Conservation (phyloP, 2,329 filamentous ascomycete genomes). For the Arthrobotrys conoides region DNA sequence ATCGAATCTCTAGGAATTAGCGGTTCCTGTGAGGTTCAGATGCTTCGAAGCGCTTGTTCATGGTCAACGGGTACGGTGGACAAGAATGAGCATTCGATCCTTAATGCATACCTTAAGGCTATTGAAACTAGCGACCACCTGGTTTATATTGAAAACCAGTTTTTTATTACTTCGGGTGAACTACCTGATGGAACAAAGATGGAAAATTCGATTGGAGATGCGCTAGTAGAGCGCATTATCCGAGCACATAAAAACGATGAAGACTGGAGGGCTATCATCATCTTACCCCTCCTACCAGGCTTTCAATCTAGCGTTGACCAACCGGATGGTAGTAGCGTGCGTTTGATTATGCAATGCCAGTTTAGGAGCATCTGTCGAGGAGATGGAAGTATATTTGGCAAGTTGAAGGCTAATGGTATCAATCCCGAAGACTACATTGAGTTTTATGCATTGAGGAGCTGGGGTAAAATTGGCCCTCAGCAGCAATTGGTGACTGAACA, state of each 20-base stretch:
- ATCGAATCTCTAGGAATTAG: conserved; percentile 88
- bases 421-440: conserved; percentile 95
- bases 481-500: conserved; percentile 92
- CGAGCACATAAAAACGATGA: conserved; percentile 86
- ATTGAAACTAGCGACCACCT: conserved; percentile 97
- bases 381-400: conserved; percentile 90
- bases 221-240: conserved; percentile 90
- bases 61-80: conserved; percentile 92
- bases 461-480: conserved; percentile 88
- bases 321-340: conserved; percentile 92
- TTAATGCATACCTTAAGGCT: conserved; percentile 93
- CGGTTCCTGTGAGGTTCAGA: conserved; percentile 96
- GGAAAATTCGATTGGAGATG: conserved; percentile 93
- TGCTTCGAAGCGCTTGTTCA: conserved; percentile 86
- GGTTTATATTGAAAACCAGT: conserved; percentile 99
- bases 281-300: conserved; percentile 97
- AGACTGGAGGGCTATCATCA: conserved; percentile 88
- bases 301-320: conserved; percentile 97
- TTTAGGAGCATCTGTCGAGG: conserved; percentile 96
- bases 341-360: conserved; percentile 96
- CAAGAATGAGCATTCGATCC: conserved; percentile 91
- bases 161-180: conserved; percentile 94
- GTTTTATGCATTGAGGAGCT: conserved; percentile 92
- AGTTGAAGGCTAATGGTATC: conserved; percentile 82
- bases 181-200: conserved; percentile 85